Evolutionary conservation across 2,329 filamentous ascomycete species (phyloP), one percentile per base, ranked within the genome.

Genomic region (Ophiostoma populinum): DNA sequence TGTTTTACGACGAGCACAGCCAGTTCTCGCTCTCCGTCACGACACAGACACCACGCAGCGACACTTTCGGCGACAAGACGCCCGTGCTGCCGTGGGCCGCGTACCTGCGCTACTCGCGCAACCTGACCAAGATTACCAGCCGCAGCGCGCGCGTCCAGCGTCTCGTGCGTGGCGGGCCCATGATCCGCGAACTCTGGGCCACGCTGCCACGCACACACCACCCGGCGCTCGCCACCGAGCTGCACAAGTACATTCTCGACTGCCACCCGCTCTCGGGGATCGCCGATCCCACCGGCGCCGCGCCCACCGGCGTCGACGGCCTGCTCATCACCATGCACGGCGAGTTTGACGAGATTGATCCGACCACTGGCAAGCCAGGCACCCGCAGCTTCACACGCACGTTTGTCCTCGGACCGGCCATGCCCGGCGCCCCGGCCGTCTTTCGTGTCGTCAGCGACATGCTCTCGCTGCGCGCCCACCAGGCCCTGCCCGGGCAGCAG

Each of bases 361-460:
- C 58, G 4, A 54, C 55, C 12, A 66, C 63, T 16, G 60, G 65
- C 32, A 63, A 67, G 29, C 67, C 66, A 28, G 63, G 71, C 24
- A 70, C 75, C 45, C 75, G 83, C 40, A 83, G 78, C 51, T 92
- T 92, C 54, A 82, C 85, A 36, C 74, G 85, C 34, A 79, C 72
- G 1, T 83, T 92, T 50, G 60, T 86, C 26, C 63, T 92, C 13
- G 81, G 81, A 0, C 82, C 83, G 1, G 81, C 80, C 21, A 65
- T 65, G 22, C 70, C 72, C 1, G 65, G 72, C 5, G 22, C 35
- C 12, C 61, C 64, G 30, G 70, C 71, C 13, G 67, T 59, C 2
- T 70, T 92, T 37, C 70, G 82, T 32, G 78, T 93, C 24, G 64
- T 86, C 43, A 86, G 71, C 51, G 85, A 93, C 53, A 71, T 85